phyloP scores from a whole-genome alignment of 306 rosid species.

The Gastrolobium villosum region DNA sequence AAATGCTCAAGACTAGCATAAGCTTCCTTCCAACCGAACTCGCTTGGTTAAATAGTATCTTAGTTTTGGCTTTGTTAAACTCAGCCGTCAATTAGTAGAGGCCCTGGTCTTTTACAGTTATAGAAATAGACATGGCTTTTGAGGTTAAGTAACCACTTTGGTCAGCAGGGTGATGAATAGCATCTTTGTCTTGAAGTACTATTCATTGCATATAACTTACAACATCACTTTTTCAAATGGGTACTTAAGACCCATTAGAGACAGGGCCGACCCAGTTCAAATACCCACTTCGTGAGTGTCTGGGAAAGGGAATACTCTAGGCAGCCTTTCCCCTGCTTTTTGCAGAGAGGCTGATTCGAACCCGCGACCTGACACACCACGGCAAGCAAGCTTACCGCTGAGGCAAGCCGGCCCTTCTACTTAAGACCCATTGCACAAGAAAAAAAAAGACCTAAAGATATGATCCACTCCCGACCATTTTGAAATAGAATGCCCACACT shows the following conservation, averaged over 20 bases:
- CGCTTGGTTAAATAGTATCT: not conserved
- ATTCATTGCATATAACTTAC: not conserved
- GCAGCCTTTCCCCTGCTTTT: too few relatives aligned
- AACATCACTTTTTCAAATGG: conserved; percentile 2
- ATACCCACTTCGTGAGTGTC: too few relatives aligned
- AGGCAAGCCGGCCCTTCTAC: too few relatives aligned
- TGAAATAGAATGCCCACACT: conserved; percentile 1
- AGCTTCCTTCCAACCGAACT: conserved; percentile 28
- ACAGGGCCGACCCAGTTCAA: too few relatives aligned
- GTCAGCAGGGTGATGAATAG: not conserved
- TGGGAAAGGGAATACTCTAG: too few relatives aligned
- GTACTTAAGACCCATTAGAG: too few relatives aligned
- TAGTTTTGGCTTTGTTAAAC: conserved; percentile 29
- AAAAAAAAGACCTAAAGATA: not conserved
- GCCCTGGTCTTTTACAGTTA: not conserved
- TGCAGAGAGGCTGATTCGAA: too few relatives aligned
- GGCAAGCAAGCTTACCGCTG: too few relatives aligned
- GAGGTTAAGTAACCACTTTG: not conserved
- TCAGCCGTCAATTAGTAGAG: not conserved
- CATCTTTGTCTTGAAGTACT: not conserved
- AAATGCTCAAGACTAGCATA: conserved; percentile 31
- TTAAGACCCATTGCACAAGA: not conserved
- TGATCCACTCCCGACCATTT: not conserved
- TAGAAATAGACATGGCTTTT: not conserved
- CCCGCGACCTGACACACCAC: too few relatives aligned